Percentiles rank a stretch among this genome's conserved stretches.
Conservation (phyloP, 129 eudicot species). For the Flaveria bidentis region DNA sequence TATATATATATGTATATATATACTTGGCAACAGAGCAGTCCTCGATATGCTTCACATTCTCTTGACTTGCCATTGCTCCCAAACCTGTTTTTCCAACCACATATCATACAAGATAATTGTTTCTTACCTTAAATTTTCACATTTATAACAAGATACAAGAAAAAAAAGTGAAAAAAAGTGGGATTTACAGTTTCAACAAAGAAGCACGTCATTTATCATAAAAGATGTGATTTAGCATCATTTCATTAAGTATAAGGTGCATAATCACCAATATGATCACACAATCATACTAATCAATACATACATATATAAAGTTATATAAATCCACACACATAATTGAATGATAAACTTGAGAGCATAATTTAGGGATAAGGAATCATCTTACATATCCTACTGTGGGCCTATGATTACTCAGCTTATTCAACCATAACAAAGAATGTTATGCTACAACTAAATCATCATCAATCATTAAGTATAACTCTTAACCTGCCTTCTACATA, state of each 20-base stretch:
- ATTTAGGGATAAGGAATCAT: not conserved
- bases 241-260: not conserved
- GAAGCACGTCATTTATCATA: not conserved
- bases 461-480: not conserved
- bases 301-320: not conserved
- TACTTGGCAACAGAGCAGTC: conserved; percentile 95
- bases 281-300: not conserved
- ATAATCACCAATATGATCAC: not conserved
- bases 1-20: conserved; percentile 16
- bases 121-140: not conserved
- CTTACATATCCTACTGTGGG: conserved; percentile 1
- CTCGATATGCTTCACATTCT: conserved; percentile 72
- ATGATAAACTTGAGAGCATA: not conserved
- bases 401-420: not conserved
- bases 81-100: not conserved
- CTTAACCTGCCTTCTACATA: not conserved
- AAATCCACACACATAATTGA: not conserved
- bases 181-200: not conserved
- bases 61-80: conserved; percentile 58
- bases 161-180: not conserved
- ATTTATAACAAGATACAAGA: not conserved
- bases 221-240: not conserved
- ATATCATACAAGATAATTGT: not conserved
- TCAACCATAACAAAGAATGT: not conserved
- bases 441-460: not conserved